These are phyloP conservation scores for Phylloporus sp. DNA, from an alignment of 1,284 basidiomycete species.

Conservation along the genomic window DNA sequence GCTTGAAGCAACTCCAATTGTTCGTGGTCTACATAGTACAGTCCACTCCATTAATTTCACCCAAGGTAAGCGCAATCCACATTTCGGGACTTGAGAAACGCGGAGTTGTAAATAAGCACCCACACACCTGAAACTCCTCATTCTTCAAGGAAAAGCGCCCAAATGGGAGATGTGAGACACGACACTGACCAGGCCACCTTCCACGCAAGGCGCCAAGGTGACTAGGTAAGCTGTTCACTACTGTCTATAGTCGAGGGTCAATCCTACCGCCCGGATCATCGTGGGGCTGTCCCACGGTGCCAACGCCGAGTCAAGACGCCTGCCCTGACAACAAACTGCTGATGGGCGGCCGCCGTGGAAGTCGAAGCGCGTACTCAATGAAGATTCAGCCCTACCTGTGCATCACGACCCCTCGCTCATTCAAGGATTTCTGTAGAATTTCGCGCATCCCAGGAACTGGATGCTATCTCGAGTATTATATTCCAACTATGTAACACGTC, in stretches of 20 bases:
- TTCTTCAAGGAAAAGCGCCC: neutral
- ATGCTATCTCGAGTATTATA: neutral
- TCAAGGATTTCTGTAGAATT: neutral
- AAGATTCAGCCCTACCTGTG: neutral
- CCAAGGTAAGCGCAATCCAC: constrained; percentile 8
- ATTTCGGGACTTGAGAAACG: neutral
- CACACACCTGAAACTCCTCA: constrained; percentile 12
- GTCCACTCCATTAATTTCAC: constrained; percentile 3
- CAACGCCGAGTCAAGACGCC: constrained; percentile 27
- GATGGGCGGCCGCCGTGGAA: neutral
- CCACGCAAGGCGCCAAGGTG: neutral
- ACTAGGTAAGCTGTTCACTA: neutral
- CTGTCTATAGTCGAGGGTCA: neutral
- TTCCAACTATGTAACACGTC: constrained; percentile 10
- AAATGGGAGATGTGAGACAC: constrained; percentile 1
- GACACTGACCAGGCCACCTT: constrained; percentile 4
- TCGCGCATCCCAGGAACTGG: constrained; percentile 33
- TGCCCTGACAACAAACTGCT: neutral
- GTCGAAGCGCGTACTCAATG: neutral
- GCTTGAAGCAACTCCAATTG: constrained; percentile 25
- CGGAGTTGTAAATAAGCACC: constrained; percentile 14
- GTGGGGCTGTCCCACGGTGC: neutral
- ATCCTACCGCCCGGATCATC: constrained; percentile 9
- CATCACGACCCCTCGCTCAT: constrained; percentile 1
- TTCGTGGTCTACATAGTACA: constrained; percentile 13